Evolutionary conservation across 2,329 filamentous ascomycete species (phyloP), one percentile per base, ranked within the genome.

Genomic region (Paramyrothecium roridum): DNA sequence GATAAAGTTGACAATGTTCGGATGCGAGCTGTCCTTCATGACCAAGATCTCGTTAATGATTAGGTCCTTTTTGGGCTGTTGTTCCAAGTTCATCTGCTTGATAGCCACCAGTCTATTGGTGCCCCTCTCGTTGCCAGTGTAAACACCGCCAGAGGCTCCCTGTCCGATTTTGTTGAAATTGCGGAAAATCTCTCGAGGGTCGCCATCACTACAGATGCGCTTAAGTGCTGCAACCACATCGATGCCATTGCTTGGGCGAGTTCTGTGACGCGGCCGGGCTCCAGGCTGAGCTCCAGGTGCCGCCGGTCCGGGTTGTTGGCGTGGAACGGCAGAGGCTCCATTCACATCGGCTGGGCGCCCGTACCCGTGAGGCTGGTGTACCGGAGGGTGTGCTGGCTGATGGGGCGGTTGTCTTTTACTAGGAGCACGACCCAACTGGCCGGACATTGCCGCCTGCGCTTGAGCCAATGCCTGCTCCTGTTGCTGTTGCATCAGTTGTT

Each of bases 31-130:
- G 67, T 98, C 95, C 77, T 96, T 96, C 95, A 99, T 99, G 56
- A 99, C 95, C 56, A 99, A 76, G 63, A 99, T 99, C 71, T 99
- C 95, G 72, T 99, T 99, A 75, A 99, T 97, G 67, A 99, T 99
- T 50, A 98, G 79, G 65, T 99, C 95, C 74, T 99, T 99, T 83
- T 98, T 98, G 2, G 95, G 95, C 67, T 99, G 95, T 74, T 98
- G 90, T 72, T 98, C 95, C 54, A 99, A 78, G 63, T 98, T 98
- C 95, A 99, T 99, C 78, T 99, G 95, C 78, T 99, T 99, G 75
- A 99, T 98, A 46, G 95, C 95, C 40, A 99, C 95, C 63, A 96
- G 86, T 59, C 89, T 86, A 73, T 96, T 96, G 43, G 86, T 89
- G 54, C 85, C 88, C 61, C 86, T 82, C 72, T 97, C 91, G 69